A percentile compares a stretch with the other conserved stretches of the same genome.
Conservation (phyloP, 1,139 yeast genomes). For the Yamadazyma songkhlaensis region DNA sequence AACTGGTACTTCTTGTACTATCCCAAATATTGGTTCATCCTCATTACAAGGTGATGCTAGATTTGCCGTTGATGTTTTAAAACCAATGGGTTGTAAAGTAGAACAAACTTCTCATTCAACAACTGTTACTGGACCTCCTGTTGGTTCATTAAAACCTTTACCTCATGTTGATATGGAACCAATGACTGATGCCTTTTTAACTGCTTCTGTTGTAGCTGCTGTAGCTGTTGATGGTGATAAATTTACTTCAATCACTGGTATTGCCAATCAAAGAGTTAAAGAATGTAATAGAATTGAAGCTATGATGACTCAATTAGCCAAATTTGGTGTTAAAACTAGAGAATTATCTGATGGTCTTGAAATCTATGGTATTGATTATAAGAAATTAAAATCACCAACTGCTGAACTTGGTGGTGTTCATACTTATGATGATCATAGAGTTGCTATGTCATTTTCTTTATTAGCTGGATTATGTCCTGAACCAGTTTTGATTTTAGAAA, state of each 20-base stretch:
- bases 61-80: slow-evolving; percentile 88
- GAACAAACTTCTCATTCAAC: slow-evolving; percentile 80
- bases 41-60: slow-evolving; percentile 97
- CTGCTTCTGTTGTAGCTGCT: slow-evolving; percentile 97
- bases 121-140: slow-evolving; percentile 85
- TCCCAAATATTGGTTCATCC: slow-evolving; percentile 90
- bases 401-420: slow-evolving; percentile 53
- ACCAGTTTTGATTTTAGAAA: slow-evolving; percentile 75
- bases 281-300: slow-evolving; percentile 97
- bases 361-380: slow-evolving; percentile 62
- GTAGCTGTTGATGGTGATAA: slow-evolving; percentile 56
- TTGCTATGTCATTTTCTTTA: slow-evolving; percentile 95
- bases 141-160: slow-evolving; percentile 66
- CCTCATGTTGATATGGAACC: slow-evolving; percentile 94
- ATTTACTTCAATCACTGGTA: slow-evolving; percentile 84
- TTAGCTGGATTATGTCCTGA: slow-evolving; percentile 58
- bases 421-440: slow-evolving; percentile 95
- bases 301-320: slow-evolving; percentile 82
- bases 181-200: slow-evolving; percentile 97
- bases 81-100: slow-evolving; percentile 94
- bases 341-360: slow-evolving; percentile 93
- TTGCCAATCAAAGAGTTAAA: slow-evolving; percentile 96
- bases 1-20: slow-evolving; percentile 88
- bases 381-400: slow-evolving; percentile 48
- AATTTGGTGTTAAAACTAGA: slow-evolving; percentile 82